phyloP scores from a whole-genome alignment of 306 rosid species.

The Cucurbita pepo region DNA sequence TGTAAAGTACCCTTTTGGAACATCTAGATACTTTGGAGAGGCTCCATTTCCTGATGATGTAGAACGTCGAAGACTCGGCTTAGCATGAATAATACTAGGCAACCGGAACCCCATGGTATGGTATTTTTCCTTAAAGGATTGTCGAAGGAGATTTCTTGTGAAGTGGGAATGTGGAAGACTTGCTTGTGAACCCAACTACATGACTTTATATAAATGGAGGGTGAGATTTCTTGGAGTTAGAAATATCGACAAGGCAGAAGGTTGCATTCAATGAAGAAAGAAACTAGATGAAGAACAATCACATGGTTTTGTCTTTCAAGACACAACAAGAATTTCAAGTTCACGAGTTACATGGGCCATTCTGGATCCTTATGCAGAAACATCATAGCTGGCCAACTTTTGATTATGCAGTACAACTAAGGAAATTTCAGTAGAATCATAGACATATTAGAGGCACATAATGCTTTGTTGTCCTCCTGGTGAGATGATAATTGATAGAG shows the following conservation, averaged over 20 bases:
- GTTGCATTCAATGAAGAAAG: background rate
- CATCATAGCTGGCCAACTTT: background rate
- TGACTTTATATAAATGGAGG: constrained; percentile 15
- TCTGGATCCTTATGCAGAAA: background rate
- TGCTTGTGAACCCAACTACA: constrained; percentile 3
- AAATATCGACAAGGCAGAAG: background rate
- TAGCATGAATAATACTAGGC: background rate
- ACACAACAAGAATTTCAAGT: background rate
- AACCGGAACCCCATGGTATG: constrained; percentile 13
- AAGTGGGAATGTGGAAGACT: background rate
- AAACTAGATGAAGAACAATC: background rate
- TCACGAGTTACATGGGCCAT: background rate
- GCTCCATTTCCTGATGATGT: background rate
- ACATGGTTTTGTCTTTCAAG: constrained; percentile 16
- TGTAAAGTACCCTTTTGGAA: constrained; percentile 16
- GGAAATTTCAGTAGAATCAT: background rate
- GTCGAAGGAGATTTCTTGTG: background rate
- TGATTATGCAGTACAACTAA: background rate
- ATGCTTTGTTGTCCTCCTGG: background rate
- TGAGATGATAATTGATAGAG: background rate
- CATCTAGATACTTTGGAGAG: background rate
- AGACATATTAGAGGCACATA: background rate
- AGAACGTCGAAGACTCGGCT: background rate
- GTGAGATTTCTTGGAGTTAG: background rate
- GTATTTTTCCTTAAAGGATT: background rate